Evolutionary conservation across 371 early-diverging fungal genomes (phyloP).

Genomic region (Rhizopus microsporus): DNA sequence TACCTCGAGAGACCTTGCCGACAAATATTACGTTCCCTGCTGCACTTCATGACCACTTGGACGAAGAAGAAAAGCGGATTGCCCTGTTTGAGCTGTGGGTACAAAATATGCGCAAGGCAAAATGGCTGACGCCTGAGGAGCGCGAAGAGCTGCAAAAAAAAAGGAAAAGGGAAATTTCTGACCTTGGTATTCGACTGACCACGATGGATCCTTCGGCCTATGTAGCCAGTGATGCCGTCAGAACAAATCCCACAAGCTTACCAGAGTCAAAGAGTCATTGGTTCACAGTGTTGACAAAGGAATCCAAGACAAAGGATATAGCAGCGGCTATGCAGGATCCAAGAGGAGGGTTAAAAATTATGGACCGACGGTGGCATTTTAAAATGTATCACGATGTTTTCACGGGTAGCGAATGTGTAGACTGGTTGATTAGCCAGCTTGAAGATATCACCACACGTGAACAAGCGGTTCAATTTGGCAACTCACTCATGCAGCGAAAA

Average conservation of each 20-base stretch:
- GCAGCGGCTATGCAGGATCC: conserved; percentile 78
- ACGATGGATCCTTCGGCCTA: conserved; percentile 54
- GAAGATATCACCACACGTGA: conserved; percentile 78
- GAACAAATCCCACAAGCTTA: background rate
- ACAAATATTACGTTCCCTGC: conserved; percentile 29
- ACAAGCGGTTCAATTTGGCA: conserved; percentile 85
- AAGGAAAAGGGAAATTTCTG: conserved; percentile 42
- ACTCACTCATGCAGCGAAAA: conserved; percentile 72
- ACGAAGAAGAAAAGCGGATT: conserved; percentile 90
- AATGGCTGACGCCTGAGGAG: conserved; percentile 52
- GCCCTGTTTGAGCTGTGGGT: conserved; percentile 85
- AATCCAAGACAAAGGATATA: conserved; percentile 63
- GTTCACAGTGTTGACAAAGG: conserved; percentile 35
- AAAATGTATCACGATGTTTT: conserved; percentile 75
- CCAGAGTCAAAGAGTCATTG: conserved; percentile 12
- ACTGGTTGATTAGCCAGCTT: conserved; percentile 87
- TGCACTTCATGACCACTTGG: conserved; percentile 57
- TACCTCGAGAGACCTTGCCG: conserved; percentile 78
- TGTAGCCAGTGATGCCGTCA: conserved; percentile 27
- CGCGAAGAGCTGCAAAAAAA: conserved; percentile 47
- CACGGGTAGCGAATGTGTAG: conserved; percentile 86
- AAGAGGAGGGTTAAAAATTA: conserved; percentile 67
- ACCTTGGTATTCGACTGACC: conserved; percentile 44
- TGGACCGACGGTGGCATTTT: conserved; percentile 92
- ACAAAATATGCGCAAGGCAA: conserved; percentile 71